phyloP scores from a whole-genome alignment of 2,329 filamentous ascomycete genomes.

The Teratosphaeria viscida region DNA sequence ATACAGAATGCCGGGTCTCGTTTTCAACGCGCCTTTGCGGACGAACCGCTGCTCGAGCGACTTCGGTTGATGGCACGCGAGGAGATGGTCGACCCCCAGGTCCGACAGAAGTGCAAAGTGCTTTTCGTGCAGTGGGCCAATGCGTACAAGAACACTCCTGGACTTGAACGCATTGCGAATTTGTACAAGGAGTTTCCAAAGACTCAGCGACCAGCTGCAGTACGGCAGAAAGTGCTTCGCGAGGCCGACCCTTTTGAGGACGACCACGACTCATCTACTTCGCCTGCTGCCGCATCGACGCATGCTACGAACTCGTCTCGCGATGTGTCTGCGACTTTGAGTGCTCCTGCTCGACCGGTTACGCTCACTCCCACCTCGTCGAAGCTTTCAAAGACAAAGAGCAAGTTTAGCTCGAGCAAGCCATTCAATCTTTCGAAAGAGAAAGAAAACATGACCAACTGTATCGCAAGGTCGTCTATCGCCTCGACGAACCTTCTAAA shows the following conservation, averaged over 20 bases:
- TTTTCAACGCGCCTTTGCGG: constrained; percentile 79
- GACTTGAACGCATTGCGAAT: constrained; percentile 67
- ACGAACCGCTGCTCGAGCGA: constrained; percentile 85
- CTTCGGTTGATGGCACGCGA: constrained; percentile 80
- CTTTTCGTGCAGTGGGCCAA: constrained; percentile 80
- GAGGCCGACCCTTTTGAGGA: constrained; percentile 64
- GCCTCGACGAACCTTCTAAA: constrained; percentile 87
- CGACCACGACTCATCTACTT: constrained; percentile 29
- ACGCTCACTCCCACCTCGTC: constrained; percentile 22
- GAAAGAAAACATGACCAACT: constrained; percentile 73
- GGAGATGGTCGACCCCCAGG: constrained; percentile 69
- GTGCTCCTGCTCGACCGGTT: constrained; percentile 13
- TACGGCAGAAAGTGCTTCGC: constrained; percentile 66
- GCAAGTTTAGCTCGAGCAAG: constrained; percentile 43
- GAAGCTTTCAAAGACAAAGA: constrained; percentile 26
- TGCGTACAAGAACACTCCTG: constrained; percentile 69
- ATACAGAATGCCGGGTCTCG: constrained; percentile 86
- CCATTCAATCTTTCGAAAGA: constrained; percentile 77
- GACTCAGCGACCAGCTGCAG: constrained; percentile 56
- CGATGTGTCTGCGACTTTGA: not conserved
- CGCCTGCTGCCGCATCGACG: not conserved
- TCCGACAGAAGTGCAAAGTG: constrained; percentile 78
- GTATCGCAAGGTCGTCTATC: constrained; percentile 82
- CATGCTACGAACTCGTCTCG: not conserved
- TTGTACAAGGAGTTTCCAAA: constrained; percentile 63